Base-by-base conservation (phyloP, 2,329 filamentous ascomycete genomes). In the Arthroderma sp. region DNA sequence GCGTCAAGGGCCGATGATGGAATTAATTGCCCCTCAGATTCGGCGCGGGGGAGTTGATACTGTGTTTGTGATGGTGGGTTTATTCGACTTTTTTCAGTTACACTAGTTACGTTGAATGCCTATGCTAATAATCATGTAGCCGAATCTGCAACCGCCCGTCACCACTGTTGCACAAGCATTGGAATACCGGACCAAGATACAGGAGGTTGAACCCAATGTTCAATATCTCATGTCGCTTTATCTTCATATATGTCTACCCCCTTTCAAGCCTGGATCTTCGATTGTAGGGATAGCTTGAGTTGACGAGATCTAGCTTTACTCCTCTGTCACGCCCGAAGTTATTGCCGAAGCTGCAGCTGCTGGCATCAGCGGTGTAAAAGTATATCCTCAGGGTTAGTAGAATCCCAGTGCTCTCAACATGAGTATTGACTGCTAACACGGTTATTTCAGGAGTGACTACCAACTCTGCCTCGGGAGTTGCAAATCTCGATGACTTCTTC, bases 211-310 rank as follows among this genome's bases (percentile, higher is more conserved):
- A 42, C 71, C 76, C 2, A 69, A 72, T 42, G 76, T 85, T 47
- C 74, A 73, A 47, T 86, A 77, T 56, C 73, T 87, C 47, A 85
- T 87, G 81, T 81, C 82, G 1, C 71, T 87, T 37, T 86, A 78
- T 56, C 71, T 73, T 44, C 79, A 49, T 48, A 48, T 48, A 48
- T 45, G 46, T 48, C 36, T 15, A 27, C 36, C 8, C 29, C 22
- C 11, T 11, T 4, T 36, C 11, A 11, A 7, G 9, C 2, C 37
- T 2, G 37, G 9, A 9, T 9, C 9, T 9, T 10, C 9, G 3
- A 15, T 9, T 39, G 10, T 15, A 11, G 34, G 32, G 10, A 43
- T 4, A 22, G 15, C 9, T 34, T 11, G 32, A 11, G 32, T 34
- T 34, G 32, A 34, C 32, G 11, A 11, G 9, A 34, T 11, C 10